Percentiles rank a stretch among this genome's conserved stretches.
These are phyloP conservation scores for Colletotrichum sidae DNA, from an alignment of 2,329 filamentous ascomycete species.

Conservation along the genomic window DNA sequence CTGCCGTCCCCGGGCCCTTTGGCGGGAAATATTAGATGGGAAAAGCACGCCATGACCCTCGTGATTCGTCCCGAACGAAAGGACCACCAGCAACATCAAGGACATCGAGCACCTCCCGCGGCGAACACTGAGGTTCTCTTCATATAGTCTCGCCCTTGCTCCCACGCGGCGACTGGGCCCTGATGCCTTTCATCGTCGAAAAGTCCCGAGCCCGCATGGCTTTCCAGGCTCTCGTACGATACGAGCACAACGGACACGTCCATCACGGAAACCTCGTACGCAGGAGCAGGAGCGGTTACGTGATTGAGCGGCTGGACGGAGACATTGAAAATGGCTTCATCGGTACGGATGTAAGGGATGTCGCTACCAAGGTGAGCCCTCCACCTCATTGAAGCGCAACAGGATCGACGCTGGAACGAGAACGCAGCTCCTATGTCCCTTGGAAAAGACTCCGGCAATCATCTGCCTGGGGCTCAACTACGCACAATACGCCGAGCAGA, in stretches of 20 bases:
- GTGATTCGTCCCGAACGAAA: too few species aligned
- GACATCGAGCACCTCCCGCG: too few species aligned
- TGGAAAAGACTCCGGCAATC: constrained; percentile 35
- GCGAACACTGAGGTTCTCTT: too few species aligned
- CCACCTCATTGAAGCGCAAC: rapidly evolving
- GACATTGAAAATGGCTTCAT: constrained; percentile 8
- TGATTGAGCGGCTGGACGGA: constrained; percentile 5
- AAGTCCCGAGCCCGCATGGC: constrained; percentile 14
- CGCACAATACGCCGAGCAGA: constrained; percentile 41
- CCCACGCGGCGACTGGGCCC: neutral
- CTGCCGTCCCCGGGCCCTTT: too few species aligned
- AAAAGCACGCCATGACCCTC: too few species aligned
- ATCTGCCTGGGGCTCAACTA: constrained; percentile 46
- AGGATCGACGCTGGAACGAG: neutral
- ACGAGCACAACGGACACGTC: constrained; percentile 14
- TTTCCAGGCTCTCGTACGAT: constrained; percentile 20
- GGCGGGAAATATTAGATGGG: too few species aligned
- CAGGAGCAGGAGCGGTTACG: constrained; percentile 18
- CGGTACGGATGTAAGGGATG: constrained; percentile 11
- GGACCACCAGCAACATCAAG: too few species aligned
- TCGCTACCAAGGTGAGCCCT: constrained; percentile 3
- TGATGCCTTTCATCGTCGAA: constrained; percentile 21
- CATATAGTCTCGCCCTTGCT: neutral
- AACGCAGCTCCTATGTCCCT: constrained; percentile 33
- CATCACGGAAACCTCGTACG: constrained; percentile 18